Base-by-base conservation (phyloP, 75 land plant genomes). In the Cupressus sempervirens region DNA sequence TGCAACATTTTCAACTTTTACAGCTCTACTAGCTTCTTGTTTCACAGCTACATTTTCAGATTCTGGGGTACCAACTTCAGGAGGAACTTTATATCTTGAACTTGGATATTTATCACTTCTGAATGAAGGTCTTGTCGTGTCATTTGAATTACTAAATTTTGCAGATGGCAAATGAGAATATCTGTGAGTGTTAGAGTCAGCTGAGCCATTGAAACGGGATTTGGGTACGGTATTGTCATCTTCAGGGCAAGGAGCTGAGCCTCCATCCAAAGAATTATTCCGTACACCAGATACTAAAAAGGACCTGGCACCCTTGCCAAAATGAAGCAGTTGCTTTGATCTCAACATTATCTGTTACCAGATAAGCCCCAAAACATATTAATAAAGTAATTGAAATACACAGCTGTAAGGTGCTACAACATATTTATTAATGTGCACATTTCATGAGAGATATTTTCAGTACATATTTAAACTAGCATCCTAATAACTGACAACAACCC, bases 251-350 rank as follows among this genome's bases (percentile, higher is more conserved):
- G 90, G 67, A 68, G 89, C 87, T 72, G 92, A 79, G 35, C 87
- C 90, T 56, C 90, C 93, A 90, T 91, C 92, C 29, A 88, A 82
- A 56, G 89, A 83, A 46, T 87, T 86, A 73, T 89, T 88, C 56
- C 93, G 74, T 35, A 95, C 84, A 76, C 96, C 95, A 86, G 88
- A 91, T 62, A 94, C 80, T 34, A 96, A 81, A 86, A 97, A 91
- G 53, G 93, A 84, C 77, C 96, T 94, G 23, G 98, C 95, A 88
- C 91, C 88, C 76, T 91, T 93, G 86, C 92, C 93, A 83, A 97
- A 86, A 13, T 89, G 89, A 48, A 92, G 84, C 75, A 97, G 83
- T 81, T 96, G 97, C 83, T 95, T 96, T 87, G 99, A 87, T 83
- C 96, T 92, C 54, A 97, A 85, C 99, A 97, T 97, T 41, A 79